These are phyloP conservation scores for Apiospora koreana DNA, from an alignment of 2,329 filamentous ascomycete species.

Conservation along the genomic window DNA sequence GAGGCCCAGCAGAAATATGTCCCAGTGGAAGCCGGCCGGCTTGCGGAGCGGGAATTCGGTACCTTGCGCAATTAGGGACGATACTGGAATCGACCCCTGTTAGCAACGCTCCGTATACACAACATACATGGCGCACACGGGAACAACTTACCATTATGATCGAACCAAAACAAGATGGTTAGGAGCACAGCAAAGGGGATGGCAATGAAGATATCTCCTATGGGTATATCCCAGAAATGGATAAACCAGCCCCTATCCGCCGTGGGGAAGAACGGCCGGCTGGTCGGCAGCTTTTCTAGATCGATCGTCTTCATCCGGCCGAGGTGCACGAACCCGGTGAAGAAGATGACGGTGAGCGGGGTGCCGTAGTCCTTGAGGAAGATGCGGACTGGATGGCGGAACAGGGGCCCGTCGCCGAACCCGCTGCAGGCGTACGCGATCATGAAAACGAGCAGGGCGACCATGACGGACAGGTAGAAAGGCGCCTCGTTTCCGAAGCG, in stretches of 20 bases:
- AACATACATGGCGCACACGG: not conserved
- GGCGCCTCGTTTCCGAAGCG: conserved; percentile 68
- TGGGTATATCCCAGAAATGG: conserved; percentile 75
- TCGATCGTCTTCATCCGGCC: conserved; percentile 75
- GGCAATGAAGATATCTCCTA: conserved; percentile 76
- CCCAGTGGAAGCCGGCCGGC: conserved; percentile 84
- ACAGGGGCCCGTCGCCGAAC: conserved; percentile 70
- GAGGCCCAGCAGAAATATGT: conserved; percentile 76
- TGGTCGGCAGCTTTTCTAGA: conserved; percentile 73
- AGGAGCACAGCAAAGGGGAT: conserved; percentile 84
- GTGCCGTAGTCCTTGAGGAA: conserved; percentile 92
- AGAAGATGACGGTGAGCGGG: conserved; percentile 80
- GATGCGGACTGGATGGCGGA: conserved; percentile 73
- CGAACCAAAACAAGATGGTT: conserved; percentile 86
- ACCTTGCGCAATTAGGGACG: conserved; percentile 79
- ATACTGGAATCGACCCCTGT: conserved; percentile 52
- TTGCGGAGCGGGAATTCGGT: conserved; percentile 81
- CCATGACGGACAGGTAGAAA: conserved; percentile 78
- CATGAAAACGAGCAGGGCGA: conserved; percentile 76
- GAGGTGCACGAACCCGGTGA: conserved; percentile 85
- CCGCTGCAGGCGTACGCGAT: conserved; percentile 74
- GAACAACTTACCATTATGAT: conserved; percentile 70
- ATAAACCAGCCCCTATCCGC: conserved; percentile 74
- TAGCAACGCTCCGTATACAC: not conserved
- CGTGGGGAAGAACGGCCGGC: conserved; percentile 78